Percentiles rank a stretch among this genome's conserved stretches.
These are phyloP conservation scores for Areca catechu DNA, from an alignment of 176 grass and related monocot genomes.

Conservation along the genomic window DNA sequence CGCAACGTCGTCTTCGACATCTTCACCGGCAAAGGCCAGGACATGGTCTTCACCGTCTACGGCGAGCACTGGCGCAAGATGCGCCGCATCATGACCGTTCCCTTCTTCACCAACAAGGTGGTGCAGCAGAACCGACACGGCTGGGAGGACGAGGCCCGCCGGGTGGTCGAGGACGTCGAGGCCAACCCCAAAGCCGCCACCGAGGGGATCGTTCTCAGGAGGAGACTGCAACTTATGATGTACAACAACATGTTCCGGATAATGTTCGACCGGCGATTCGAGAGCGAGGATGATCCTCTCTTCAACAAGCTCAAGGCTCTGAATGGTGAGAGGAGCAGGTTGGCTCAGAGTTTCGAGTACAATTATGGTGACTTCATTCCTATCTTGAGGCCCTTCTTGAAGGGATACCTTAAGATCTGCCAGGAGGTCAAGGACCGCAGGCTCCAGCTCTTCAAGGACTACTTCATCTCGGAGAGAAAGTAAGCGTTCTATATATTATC, in stretches of 20 bases:
- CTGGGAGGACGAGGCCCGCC: slow-evolving; percentile 6
- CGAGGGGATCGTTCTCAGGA: not conserved
- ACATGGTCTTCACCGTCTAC: slow-evolving; percentile 17
- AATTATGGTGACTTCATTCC: slow-evolving; percentile 23
- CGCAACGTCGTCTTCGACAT: not conserved
- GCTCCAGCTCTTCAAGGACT: slow-evolving; percentile 4
- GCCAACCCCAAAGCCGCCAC: not conserved
- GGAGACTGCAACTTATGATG: slow-evolving; percentile 3
- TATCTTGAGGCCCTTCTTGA: slow-evolving; percentile 9
- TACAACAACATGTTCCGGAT: slow-evolving; percentile 17
- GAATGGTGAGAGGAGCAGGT: slow-evolving; percentile 12
- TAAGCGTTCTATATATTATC: not conserved
- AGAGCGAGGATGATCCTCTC: slow-evolving; percentile 13
- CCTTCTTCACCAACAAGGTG: slow-evolving; percentile 15
- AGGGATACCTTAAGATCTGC: slow-evolving; percentile 11
- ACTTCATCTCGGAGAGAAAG: slow-evolving; percentile 15
- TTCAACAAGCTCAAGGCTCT: slow-evolving; percentile 20
- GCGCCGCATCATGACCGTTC: slow-evolving; percentile 16
- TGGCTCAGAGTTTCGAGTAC: slow-evolving; percentile 15
- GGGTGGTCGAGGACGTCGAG: not conserved
- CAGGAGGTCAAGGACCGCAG: slow-evolving; percentile 13
- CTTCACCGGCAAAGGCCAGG: slow-evolving; percentile 15
- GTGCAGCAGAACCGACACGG: slow-evolving; percentile 1
- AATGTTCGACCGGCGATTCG: slow-evolving; percentile 6
- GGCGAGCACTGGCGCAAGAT: slow-evolving; percentile 19